These are phyloP conservation scores for Pythium aquatile DNA, from an alignment of 352 stramenopile genomes.

Conservation along the genomic window DNA sequence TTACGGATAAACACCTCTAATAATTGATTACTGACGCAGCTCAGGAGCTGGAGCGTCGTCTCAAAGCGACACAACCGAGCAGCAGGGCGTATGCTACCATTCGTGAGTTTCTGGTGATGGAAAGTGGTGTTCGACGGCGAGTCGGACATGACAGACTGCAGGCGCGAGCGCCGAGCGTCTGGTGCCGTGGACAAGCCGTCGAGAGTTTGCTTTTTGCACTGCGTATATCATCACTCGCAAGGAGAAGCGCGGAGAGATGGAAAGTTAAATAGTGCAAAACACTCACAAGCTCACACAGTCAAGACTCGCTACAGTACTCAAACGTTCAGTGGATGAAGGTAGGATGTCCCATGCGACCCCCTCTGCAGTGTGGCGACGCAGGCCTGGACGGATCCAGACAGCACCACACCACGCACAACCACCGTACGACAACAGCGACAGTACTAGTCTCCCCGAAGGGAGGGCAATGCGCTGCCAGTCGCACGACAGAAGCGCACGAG, in stretches of 20 bases:
- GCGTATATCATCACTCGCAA: constrained; percentile 76
- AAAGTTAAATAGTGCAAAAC: constrained; percentile 71
- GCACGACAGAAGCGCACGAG: constrained; percentile 18
- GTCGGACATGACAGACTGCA: constrained; percentile 6
- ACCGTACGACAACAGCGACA: constrained; percentile 18
- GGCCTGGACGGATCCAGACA: background rate
- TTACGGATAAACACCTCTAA: too few species aligned
- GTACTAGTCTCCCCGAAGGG: constrained; percentile 22
- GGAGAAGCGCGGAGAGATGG: constrained; percentile 42
- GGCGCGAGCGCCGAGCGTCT: constrained; percentile 5
- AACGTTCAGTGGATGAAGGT: background rate
- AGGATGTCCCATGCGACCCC: constrained; percentile 21
- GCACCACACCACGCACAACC: constrained; percentile 11
- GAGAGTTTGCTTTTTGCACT: constrained; percentile 58
- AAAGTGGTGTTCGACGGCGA: constrained; percentile 10
- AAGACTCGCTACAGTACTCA: background rate
- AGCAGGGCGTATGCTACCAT: background rate
- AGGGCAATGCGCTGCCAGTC: constrained; percentile 28
- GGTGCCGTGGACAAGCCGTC: constrained; percentile 6
- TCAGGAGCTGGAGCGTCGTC: too few species aligned
- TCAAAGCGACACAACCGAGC: too few species aligned
- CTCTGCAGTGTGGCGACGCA: constrained; percentile 15
- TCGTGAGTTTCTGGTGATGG: background rate
- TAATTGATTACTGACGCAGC: constrained; percentile 4
- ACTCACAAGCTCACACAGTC: background rate